These are phyloP conservation scores for Ramalina peruviana DNA, from an alignment of 495 filamentous ascomycete genomes.

Conservation along the genomic window DNA sequence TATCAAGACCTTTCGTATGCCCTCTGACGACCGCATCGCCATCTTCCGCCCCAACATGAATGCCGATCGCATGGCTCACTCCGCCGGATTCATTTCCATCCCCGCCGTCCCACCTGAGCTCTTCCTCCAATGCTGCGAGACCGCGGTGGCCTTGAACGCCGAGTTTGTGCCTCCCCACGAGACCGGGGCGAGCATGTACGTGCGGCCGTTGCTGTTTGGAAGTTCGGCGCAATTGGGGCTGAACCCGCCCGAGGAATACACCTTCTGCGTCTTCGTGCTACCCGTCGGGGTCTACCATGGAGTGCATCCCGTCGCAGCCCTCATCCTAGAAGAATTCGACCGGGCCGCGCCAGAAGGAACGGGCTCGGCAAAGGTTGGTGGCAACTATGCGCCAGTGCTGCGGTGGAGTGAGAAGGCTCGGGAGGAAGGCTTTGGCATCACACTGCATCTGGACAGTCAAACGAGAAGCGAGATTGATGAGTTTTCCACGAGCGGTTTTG, in stretches of 20 bases:
- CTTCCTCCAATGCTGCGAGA: constrained; percentile 58
- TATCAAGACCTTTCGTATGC: constrained; percentile 76
- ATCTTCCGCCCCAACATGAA: constrained; percentile 75
- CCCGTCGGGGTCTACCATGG: constrained; percentile 88
- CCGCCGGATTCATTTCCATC: constrained; percentile 62
- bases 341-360: constrained; percentile 61
- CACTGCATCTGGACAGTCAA: constrained; percentile 72
- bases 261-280: constrained; percentile 69
- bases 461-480: constrained; percentile 72
- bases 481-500: constrained; percentile 78
- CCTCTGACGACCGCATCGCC: constrained; percentile 42
- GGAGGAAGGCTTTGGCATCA: constrained; percentile 66
- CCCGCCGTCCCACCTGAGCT: constrained; percentile 58
- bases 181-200: constrained; percentile 77
- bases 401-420: constrained; percentile 63
- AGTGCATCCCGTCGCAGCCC: constrained; percentile 59
- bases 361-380: constrained; percentile 60
- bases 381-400: constrained; percentile 75
- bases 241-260: constrained; percentile 76
- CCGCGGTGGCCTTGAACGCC: constrained; percentile 74
- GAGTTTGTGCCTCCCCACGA: constrained; percentile 75
- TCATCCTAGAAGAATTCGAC: constrained; percentile 69
- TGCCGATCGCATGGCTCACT: constrained; percentile 66
- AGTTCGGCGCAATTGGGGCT: constrained; percentile 67
- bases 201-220: constrained; percentile 78